These are phyloP conservation scores for Harringtonia aguacate DNA, from an alignment of 2,329 filamentous ascomycete species.

Conservation along the genomic window DNA sequence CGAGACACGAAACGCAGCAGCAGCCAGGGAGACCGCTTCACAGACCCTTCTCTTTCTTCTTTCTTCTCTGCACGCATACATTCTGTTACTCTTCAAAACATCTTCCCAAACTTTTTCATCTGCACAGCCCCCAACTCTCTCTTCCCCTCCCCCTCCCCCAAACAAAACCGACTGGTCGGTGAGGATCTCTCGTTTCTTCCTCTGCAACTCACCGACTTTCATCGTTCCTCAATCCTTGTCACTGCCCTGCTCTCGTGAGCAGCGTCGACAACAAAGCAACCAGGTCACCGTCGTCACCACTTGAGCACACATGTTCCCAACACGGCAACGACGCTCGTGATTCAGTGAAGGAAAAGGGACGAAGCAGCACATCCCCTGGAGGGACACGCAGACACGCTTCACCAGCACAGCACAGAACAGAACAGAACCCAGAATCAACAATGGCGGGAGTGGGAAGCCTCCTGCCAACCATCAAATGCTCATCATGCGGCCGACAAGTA, in stretches of 20 bases:
- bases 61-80: neutral
- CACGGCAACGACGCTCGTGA: neutral
- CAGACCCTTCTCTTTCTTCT: conserved; percentile 1
- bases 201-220: neutral
- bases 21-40: conserved; percentile 5
- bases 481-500: conserved; percentile 64
- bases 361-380: neutral
- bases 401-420: neutral
- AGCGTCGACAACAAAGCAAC: neutral
- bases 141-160: neutral
- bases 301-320: neutral
- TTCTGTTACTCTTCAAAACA: neutral
- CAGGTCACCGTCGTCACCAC: neutral
- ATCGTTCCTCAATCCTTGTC: neutral
- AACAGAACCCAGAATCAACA: conserved; percentile 5
- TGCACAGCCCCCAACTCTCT: neutral
- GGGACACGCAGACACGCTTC: neutral
- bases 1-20: conserved; percentile 30
- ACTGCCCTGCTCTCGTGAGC: neutral
- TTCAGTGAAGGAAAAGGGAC: neutral
- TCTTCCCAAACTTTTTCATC: neutral
- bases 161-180: neutral
- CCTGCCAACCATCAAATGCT: conserved; percentile 81
- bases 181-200: neutral
- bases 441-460: conserved; percentile 47